Evolutionary conservation across 331 rosid genomes (phyloP).

Genomic region (Dryas integrifolia): DNA sequence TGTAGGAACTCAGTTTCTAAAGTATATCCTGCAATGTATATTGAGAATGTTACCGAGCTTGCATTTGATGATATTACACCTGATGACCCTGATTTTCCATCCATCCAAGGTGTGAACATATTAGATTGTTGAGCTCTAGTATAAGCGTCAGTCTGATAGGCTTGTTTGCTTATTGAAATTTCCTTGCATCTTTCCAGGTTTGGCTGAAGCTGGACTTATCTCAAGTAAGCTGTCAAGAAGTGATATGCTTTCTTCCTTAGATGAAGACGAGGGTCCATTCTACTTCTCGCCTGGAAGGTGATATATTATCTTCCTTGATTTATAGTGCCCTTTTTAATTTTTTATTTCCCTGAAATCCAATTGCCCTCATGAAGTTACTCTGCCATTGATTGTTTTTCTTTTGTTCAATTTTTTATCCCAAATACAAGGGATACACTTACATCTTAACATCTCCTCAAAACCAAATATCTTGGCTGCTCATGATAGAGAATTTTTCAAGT

Average conservation of each 20-base stretch:
- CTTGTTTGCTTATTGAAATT: not conserved
- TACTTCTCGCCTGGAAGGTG: conserved; percentile 85
- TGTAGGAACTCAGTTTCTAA: conserved; percentile 74
- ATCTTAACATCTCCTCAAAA: not conserved
- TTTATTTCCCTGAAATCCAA: conserved; percentile 2
- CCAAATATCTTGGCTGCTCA: not conserved
- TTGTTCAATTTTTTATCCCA: not conserved
- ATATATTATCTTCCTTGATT: not conserved
- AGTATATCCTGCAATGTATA: conserved; percentile 97
- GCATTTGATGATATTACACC: conserved; percentile 92
- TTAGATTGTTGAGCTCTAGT: conserved; percentile 11
- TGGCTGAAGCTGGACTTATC: conserved; percentile 98
- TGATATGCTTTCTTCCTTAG: conserved; percentile 59
- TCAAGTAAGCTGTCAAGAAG: conserved; percentile 85
- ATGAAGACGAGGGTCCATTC: conserved; percentile 56
- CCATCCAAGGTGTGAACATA: conserved; percentile 76
- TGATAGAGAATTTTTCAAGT: not conserved
- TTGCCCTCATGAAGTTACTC: not conserved
- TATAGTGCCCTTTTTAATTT: not conserved
- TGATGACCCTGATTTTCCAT: conserved; percentile 85
- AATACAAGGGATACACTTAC: not conserved
- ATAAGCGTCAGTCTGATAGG: not conserved
- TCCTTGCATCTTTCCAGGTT: conserved; percentile 49
- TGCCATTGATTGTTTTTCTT: not conserved
- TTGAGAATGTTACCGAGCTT: conserved; percentile 82